These are phyloP conservation scores for Cupressus sempervirens DNA, from an alignment of 75 land plant species.

Conservation along the genomic window DNA sequence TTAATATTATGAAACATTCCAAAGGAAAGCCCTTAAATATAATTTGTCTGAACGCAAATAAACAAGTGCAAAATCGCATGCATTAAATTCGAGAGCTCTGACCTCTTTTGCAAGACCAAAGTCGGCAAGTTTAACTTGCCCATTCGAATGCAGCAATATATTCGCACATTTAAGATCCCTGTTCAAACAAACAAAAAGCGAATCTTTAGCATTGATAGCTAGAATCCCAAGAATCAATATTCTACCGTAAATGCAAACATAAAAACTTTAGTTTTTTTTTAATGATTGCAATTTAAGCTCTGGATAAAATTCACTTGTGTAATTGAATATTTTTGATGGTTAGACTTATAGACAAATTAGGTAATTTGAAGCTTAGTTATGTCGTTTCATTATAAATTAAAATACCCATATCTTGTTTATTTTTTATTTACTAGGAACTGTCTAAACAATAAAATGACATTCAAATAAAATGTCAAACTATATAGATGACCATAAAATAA, in stretches of 20 bases:
- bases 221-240: neutral
- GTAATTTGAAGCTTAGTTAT: neutral
- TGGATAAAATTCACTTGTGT: neutral
- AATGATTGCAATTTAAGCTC: neutral
- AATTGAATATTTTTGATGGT: neutral
- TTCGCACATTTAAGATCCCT: constrained; percentile 56
- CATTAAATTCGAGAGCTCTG: too few species aligned
- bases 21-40: too few species aligned
- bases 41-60: too few species aligned
- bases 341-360: neutral
- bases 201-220: neutral
- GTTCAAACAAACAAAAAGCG: neutral
- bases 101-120: too few species aligned
- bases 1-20: too few species aligned
- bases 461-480: too few species aligned
- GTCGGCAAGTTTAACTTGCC: constrained; percentile 40
- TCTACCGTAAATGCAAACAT: neutral
- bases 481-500: too few species aligned
- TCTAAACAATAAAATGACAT: too few species aligned
- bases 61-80: neutral
- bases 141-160: constrained; percentile 40
- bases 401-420: too few species aligned
- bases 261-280: neutral
- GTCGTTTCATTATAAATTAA: too few species aligned
- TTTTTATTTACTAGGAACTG: too few species aligned